Base-by-base conservation (phyloP, 345 rosid species). In the Eucalyptus pauciflora region DNA sequence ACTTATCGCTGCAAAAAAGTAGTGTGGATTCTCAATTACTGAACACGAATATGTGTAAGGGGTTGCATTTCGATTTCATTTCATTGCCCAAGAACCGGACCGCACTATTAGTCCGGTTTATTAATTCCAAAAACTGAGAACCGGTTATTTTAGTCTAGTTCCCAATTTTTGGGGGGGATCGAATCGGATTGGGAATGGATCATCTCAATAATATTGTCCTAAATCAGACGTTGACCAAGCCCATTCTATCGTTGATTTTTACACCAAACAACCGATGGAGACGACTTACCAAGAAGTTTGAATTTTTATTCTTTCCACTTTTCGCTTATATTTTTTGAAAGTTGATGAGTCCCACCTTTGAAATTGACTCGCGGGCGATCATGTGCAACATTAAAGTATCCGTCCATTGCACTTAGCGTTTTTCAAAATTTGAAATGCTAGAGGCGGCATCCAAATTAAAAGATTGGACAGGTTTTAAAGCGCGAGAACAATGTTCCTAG, bases 131-230 rank as follows among this genome's bases (percentile, higher is more conserved):
- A 56, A 56, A 56, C 2, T 56, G 62, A 56, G 13, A 56, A 24
- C 13, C 0, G 2, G 5, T 24, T 10, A 22, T 22, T 56, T 13
- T 9, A 22, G 6, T 56, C 5, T 0, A 22, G 1, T 56, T 24
- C 6, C 6, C 0, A 0, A 56, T 56, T 56, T 22, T 25, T 56
- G 1, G 13, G 1, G 24, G 62, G 29, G 62, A 56, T 25, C 6
- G 0, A 25, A 56, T 25, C 1, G 24, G 3, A 56, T 24, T 56
- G 29, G 29, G 29, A 56, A 12, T 52, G 58, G 10, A 52, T 52
- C 10, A 20, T 0, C 58, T 20, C 58, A 18, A 52, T 52, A 20
- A 52, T 52, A 52, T 52, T 52, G 2, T 20, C 58, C 58, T 52
- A 56, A 56, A 24, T 2, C 3, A 25, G 29, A 56, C 29, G 62